Evolutionary conservation across 164 flowering plant species (phyloP).

Genomic region (Annona squamosa): DNA sequence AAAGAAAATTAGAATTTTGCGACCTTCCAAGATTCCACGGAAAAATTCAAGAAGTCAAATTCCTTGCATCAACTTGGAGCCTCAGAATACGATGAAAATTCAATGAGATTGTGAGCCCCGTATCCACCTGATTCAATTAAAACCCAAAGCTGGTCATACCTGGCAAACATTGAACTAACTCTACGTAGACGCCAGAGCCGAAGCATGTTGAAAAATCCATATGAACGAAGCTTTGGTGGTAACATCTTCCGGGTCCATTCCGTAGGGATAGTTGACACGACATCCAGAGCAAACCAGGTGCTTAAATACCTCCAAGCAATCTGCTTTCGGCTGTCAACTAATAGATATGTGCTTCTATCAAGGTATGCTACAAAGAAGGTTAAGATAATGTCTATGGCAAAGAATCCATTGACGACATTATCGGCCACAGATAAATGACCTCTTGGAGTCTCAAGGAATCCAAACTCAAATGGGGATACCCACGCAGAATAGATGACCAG

Average conservation of each 20-base stretch:
- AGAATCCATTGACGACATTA: slow-evolving; percentile 86
- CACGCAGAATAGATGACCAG: slow-evolving; percentile 83
- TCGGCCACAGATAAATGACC: slow-evolving; percentile 49
- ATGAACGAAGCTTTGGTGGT: slow-evolving; percentile 35
- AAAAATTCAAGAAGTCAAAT: background rate
- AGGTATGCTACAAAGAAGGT: slow-evolving; percentile 92
- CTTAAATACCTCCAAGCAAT: slow-evolving; percentile 71
- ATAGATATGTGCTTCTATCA: slow-evolving; percentile 53
- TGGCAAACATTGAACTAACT: slow-evolving; percentile 76
- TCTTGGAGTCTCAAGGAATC: slow-evolving; percentile 51
- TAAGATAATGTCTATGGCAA: slow-evolving; percentile 71
- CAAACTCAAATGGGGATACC: slow-evolving; percentile 92
- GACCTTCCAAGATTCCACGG: background rate
- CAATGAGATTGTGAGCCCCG: background rate
- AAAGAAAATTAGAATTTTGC: background rate
- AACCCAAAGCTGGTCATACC: slow-evolving; percentile 30
- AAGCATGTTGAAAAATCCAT: slow-evolving; percentile 89
- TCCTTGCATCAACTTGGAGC: background rate
- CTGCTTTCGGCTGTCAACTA: slow-evolving; percentile 52
- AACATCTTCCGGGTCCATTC: slow-evolving; percentile 57
- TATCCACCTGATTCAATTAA: background rate
- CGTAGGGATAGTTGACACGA: slow-evolving; percentile 77
- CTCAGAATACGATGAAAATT: background rate
- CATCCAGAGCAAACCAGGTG: slow-evolving; percentile 74
- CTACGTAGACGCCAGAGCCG: slow-evolving; percentile 97